These are phyloP conservation scores for Hyaloscypha variabilis DNA, from an alignment of 495 filamentous ascomycete species.

Conservation along the genomic window DNA sequence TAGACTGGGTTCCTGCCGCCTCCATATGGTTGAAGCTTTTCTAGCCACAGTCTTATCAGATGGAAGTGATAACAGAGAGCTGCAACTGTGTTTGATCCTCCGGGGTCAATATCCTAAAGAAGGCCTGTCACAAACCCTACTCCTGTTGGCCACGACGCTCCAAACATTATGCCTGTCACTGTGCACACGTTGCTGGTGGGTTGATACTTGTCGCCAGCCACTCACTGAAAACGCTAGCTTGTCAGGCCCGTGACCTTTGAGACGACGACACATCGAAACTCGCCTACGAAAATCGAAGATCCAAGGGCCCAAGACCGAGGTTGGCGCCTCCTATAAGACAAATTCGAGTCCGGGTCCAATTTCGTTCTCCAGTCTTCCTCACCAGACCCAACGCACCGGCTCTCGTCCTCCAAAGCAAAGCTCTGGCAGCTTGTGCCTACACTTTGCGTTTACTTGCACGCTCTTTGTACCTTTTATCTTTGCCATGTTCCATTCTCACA, in stretches of 20 bases:
- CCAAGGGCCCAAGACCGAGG: background rate
- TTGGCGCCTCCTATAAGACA: conserved; percentile 21
- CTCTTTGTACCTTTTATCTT: conserved; percentile 13
- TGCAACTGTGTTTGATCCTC: conserved; percentile 20
- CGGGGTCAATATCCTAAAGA: conserved; percentile 7
- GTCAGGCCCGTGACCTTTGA: conserved; percentile 28
- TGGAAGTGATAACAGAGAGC: background rate
- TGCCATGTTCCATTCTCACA: conserved; percentile 18
- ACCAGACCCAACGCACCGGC: conserved; percentile 42
- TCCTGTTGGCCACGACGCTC: conserved; percentile 6
- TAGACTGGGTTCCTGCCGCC: conserved; percentile 4
- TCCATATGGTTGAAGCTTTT: conserved; percentile 9
- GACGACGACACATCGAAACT: conserved; percentile 28
- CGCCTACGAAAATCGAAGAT: conserved; percentile 22
- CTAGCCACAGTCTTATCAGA: conserved; percentile 14
- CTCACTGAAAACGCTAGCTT: conserved; percentile 33
- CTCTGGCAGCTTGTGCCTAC: conserved; percentile 55
- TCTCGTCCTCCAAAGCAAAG: conserved; percentile 42
- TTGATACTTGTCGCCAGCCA: conserved; percentile 14
- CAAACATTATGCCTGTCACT: conserved; percentile 28
- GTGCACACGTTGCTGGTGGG: conserved; percentile 9
- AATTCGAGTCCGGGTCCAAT: background rate
- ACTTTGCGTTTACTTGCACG: conserved; percentile 31
- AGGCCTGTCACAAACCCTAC: background rate
- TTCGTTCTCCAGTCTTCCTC: conserved; percentile 43